Conservation (phyloP, 106 monocot species). For the Allium cepa region DNA sequence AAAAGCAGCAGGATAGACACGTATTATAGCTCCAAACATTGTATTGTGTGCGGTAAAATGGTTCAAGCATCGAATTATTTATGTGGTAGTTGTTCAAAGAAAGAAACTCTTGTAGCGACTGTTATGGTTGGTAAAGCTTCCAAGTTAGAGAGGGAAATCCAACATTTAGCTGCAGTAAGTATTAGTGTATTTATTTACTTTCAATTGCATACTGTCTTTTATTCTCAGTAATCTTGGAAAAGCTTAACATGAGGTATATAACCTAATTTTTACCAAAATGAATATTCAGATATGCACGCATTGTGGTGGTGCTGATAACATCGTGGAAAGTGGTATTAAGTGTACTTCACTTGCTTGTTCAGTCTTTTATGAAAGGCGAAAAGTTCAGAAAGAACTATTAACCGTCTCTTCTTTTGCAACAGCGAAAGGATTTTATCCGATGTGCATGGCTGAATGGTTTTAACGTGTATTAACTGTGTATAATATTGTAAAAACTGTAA, state of each 20-base stretch:
- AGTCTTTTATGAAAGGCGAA: constrained; percentile 76
- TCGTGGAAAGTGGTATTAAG: constrained; percentile 61
- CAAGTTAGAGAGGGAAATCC: constrained; percentile 66
- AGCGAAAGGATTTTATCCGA: constrained; percentile 48
- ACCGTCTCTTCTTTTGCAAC: constrained; percentile 39
- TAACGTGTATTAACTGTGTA: constrained; percentile 18
- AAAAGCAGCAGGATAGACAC: constrained; percentile 80
- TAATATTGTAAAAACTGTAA: background rate
- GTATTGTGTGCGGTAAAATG: constrained; percentile 56
- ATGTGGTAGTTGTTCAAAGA: constrained; percentile 53
- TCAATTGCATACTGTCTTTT: no score
- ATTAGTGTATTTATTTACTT: no score
- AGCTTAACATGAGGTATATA: background rate
- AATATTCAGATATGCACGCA: constrained; percentile 69
- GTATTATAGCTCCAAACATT: constrained; percentile 77
- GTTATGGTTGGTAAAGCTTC: constrained; percentile 57
- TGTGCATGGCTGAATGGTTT: constrained; percentile 61
- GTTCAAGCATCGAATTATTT: constrained; percentile 40
- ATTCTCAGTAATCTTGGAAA: background rate
- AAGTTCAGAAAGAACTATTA: constrained; percentile 73
- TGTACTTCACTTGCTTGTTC: constrained; percentile 82
- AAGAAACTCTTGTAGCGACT: constrained; percentile 37
- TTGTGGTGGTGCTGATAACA: constrained; percentile 86
- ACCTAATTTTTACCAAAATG: background rate
- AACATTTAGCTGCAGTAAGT: constrained; percentile 72